Evolutionary conservation across 352 stramenopile genomes (phyloP).

Genomic region (Phytophthora pinifolia): DNA sequence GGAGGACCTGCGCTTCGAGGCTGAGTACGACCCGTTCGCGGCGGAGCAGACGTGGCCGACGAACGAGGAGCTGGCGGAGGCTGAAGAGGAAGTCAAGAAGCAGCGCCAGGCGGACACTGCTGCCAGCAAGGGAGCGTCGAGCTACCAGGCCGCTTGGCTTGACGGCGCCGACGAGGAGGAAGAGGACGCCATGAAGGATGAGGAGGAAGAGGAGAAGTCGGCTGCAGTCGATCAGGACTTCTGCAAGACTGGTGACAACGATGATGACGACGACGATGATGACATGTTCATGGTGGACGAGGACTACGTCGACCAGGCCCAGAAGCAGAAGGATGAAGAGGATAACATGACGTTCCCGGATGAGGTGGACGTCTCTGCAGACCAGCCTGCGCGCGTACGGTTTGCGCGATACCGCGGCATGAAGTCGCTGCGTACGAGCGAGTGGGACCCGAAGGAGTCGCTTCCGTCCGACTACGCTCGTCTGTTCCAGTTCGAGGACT

Average conservation of each 20-base stretch:
- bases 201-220: constrained; percentile 49
- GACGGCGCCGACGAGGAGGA: constrained; percentile 70
- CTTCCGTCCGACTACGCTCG: constrained; percentile 96
- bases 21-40: constrained; percentile 93
- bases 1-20: constrained; percentile 86
- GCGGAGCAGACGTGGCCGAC: constrained; percentile 98
- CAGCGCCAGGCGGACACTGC: constrained; percentile 45
- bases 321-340: constrained; percentile 88
- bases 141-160: constrained; percentile 96
- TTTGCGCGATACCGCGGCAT: constrained; percentile 95
- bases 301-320: constrained; percentile 56
- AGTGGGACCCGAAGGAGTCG: constrained; percentile 98
- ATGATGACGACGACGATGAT: constrained; percentile 68
- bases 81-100: constrained; percentile 63
- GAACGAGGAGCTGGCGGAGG: constrained; percentile 94
- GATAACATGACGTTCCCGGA: constrained; percentile 96
- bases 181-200: constrained; percentile 62
- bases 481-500: constrained; percentile 97
- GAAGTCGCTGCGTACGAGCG: constrained; percentile 95
- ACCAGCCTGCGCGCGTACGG: constrained; percentile 63
- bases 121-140: constrained; percentile 72
- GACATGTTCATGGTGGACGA: constrained; percentile 81
- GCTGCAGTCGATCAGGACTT: constrained; percentile 72
- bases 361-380: constrained; percentile 84
- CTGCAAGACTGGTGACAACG: constrained; percentile 73